Percentiles rank a stretch among this genome's conserved stretches.
These are phyloP conservation scores for Sarocladium brachiariae DNA, from an alignment of 2,329 filamentous ascomycete genomes.

Conservation along the genomic window DNA sequence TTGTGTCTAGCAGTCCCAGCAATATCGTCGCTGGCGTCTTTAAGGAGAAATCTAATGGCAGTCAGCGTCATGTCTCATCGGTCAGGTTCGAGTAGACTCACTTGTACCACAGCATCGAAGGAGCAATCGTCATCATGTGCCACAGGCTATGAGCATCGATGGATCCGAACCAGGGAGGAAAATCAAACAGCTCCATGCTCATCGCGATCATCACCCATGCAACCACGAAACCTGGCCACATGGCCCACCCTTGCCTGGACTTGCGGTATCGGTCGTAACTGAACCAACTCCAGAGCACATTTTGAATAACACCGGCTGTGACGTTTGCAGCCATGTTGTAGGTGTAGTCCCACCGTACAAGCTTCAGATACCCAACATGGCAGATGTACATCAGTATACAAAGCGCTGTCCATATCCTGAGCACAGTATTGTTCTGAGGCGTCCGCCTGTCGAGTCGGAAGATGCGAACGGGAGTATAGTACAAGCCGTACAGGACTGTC, in stretches of 20 bases:
- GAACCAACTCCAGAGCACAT: slow-evolving; percentile 80
- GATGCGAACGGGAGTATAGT: slow-evolving; percentile 74
- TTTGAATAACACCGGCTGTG: slow-evolving; percentile 66
- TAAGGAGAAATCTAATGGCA: slow-evolving; percentile 67
- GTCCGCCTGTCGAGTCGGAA: slow-evolving; percentile 66
- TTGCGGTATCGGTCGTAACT: slow-evolving; percentile 67
- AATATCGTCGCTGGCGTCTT: slow-evolving; percentile 78
- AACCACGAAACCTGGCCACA: slow-evolving; percentile 85
- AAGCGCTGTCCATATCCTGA: slow-evolving; percentile 68
- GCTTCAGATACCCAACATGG: slow-evolving; percentile 78
- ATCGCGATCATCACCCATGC: slow-evolving; percentile 89
- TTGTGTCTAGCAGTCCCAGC: slow-evolving; percentile 63
- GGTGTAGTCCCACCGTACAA: slow-evolving; percentile 87
- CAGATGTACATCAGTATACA: slow-evolving; percentile 65
- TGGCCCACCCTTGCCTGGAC: slow-evolving; percentile 69
- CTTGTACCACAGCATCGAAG: slow-evolving; percentile 91
- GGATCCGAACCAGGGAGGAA: slow-evolving; percentile 73
- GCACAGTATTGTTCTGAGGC: slow-evolving; percentile 37
- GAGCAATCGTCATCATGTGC: slow-evolving; percentile 88
- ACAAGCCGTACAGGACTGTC: slow-evolving; percentile 84
- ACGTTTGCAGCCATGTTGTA: slow-evolving; percentile 99
- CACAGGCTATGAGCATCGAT: slow-evolving; percentile 93
- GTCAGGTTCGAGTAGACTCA: slow-evolving; percentile 50
- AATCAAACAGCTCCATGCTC: slow-evolving; percentile 93
- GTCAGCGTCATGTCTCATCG: slow-evolving; percentile 17